phyloP scores from a whole-genome alignment of 2,329 filamentous ascomycete genomes.

The Calycina herbarum region DNA sequence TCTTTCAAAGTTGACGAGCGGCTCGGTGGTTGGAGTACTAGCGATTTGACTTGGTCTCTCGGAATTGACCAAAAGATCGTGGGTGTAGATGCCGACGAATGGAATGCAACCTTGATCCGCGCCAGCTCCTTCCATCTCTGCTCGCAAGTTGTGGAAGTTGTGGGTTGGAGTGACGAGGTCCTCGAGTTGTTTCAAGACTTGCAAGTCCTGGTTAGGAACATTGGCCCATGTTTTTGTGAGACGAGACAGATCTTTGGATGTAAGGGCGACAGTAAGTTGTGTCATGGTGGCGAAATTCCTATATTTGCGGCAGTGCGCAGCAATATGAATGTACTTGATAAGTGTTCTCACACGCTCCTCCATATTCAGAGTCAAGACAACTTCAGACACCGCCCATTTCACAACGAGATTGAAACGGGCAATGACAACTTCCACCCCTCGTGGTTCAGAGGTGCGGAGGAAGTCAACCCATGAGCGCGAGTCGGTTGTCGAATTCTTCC shows the following conservation, averaged over 20 bases:
- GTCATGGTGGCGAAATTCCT: slow-evolving; percentile 84
- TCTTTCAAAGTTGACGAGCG: slow-evolving; percentile 80
- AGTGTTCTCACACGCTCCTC: slow-evolving; percentile 75
- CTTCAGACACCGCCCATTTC: slow-evolving; percentile 81
- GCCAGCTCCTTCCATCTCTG: slow-evolving; percentile 73
- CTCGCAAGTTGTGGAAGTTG: slow-evolving; percentile 75
- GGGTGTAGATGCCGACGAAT: slow-evolving; percentile 81
- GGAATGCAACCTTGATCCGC: slow-evolving; percentile 74
- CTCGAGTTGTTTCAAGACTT: slow-evolving; percentile 69
- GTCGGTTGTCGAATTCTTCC: slow-evolving; percentile 69
- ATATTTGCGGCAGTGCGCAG: slow-evolving; percentile 70
- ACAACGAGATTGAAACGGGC: slow-evolving; percentile 86
- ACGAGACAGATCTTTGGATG: slow-evolving; percentile 69
- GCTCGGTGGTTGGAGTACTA: slow-evolving; percentile 63
- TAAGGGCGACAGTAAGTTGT: slow-evolving; percentile 75
- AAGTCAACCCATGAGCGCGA: slow-evolving; percentile 82
- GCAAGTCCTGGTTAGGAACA: slow-evolving; percentile 64
- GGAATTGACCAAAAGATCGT: slow-evolving; percentile 79
- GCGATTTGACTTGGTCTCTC: slow-evolving; percentile 76
- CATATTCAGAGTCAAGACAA: slow-evolving; percentile 69
- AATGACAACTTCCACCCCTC: slow-evolving; percentile 79
- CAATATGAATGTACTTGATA: slow-evolving; percentile 81
- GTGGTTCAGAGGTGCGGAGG: slow-evolving; percentile 68
- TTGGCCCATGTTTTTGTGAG: slow-evolving; percentile 70
- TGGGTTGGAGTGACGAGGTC: slow-evolving; percentile 71